phyloP scores from a whole-genome alignment of 2,329 filamentous ascomycete species.

The Lachnellula cervina region DNA sequence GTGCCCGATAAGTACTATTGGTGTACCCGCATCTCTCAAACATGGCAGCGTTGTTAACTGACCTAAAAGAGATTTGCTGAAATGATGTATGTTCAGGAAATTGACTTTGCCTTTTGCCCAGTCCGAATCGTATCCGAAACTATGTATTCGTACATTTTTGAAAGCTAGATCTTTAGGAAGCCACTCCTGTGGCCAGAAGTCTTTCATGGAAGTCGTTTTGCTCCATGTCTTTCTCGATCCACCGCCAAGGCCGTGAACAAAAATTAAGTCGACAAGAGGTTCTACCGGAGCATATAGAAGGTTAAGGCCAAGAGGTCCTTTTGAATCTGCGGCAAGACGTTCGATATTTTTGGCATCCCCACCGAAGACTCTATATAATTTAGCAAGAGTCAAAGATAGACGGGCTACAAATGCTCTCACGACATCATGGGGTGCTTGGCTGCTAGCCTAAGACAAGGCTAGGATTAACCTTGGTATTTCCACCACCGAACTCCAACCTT shows the following conservation, averaged over 20 bases:
- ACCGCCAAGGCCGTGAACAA: conserved; percentile 38
- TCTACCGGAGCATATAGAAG: conserved; percentile 14
- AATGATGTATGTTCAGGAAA: conserved; percentile 27
- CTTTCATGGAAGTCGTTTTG: conserved; percentile 13
- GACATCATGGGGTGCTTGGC: not conserved
- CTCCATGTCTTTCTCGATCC: conserved; percentile 35
- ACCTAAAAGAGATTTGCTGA: conserved; percentile 28
- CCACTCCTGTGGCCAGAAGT: conserved; percentile 35
- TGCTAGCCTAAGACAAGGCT: conserved; percentile 19
- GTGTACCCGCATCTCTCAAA: conserved; percentile 26
- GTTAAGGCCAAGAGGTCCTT: conserved; percentile 13
- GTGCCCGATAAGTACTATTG: conserved; percentile 41
- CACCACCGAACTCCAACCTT: conserved; percentile 21
- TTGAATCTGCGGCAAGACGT: not conserved
- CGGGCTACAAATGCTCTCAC: not conserved
- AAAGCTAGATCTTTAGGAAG: conserved; percentile 31
- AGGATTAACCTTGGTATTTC: conserved; percentile 24
- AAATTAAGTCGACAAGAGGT: conserved; percentile 36
- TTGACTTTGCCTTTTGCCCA: conserved; percentile 18
- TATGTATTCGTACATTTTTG: conserved; percentile 31
- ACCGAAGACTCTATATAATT: not conserved
- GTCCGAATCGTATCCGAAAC: conserved; percentile 35
- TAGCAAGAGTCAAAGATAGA: too few relatives aligned
- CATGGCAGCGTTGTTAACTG: conserved; percentile 22
- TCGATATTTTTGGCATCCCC: not conserved